phyloP scores from a whole-genome alignment of 2,329 filamentous ascomycete species.

The Tolypocladium paradoxum region DNA sequence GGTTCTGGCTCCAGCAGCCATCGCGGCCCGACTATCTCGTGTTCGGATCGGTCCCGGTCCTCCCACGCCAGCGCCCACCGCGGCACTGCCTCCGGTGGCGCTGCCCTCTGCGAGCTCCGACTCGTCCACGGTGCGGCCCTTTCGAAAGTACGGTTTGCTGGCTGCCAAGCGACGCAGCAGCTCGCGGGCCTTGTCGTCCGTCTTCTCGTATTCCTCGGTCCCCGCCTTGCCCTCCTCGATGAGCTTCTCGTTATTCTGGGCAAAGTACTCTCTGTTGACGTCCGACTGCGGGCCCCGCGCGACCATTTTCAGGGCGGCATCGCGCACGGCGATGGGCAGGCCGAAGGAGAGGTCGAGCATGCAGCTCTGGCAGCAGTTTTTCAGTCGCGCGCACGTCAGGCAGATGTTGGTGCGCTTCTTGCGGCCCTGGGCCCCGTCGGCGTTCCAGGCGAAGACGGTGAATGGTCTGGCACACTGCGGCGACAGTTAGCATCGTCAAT shows the following conservation, averaged over 20 bases:
- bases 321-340: conserved; percentile 84
- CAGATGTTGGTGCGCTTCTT: conserved; percentile 94
- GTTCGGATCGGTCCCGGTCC: conserved; percentile 72
- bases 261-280: conserved; percentile 95
- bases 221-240: conserved; percentile 84
- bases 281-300: conserved; percentile 84
- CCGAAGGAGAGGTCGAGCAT: conserved; percentile 98
- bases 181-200: conserved; percentile 91
- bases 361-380: conserved; percentile 98
- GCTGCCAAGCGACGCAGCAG: conserved; percentile 73
- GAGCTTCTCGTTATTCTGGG: conserved; percentile 91
- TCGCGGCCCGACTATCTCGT: conserved; percentile 47
- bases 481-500: not conserved
- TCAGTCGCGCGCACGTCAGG: conserved; percentile 88
- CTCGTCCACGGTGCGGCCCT: conserved; percentile 65
- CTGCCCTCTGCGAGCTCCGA: conserved; percentile 23
- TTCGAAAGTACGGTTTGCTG: conserved; percentile 92
- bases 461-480: conserved; percentile 77
- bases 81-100: conserved; percentile 32
- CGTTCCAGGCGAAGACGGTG: conserved; percentile 91
- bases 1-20: conserved; percentile 36
- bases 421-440: conserved; percentile 74
- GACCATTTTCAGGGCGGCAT: conserved; percentile 96
- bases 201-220: conserved; percentile 88
- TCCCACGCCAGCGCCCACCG: conserved; percentile 45